Evolutionary conservation across 257 asterid genomes (phyloP).

Genomic region (Hygrophila difformis): DNA sequence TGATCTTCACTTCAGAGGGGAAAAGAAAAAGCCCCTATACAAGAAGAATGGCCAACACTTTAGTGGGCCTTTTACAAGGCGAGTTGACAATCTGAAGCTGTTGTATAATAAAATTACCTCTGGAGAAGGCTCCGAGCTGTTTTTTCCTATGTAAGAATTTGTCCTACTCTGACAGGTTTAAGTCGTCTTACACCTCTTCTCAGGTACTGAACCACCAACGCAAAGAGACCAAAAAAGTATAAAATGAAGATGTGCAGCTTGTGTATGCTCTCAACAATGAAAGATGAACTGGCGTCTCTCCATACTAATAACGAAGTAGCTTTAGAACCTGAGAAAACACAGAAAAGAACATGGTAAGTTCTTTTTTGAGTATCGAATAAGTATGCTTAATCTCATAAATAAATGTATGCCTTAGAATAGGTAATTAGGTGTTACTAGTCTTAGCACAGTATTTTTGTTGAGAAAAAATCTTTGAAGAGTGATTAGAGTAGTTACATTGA

Average conservation of each 20-base stretch:
- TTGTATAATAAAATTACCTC: slow-evolving; percentile 30
- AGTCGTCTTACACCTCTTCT: slow-evolving; percentile 46
- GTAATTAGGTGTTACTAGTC: too few relatives aligned
- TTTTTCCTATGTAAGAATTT: slow-evolving; percentile 42
- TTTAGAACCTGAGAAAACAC: slow-evolving; percentile 34
- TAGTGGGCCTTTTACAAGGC: too few relatives aligned
- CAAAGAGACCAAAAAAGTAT: slow-evolving; percentile 50
- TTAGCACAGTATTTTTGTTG: too few relatives aligned
- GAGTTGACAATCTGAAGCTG: too few relatives aligned
- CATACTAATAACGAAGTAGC: slow-evolving; percentile 26
- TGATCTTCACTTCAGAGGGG: too few relatives aligned
- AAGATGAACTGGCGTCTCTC: slow-evolving; percentile 37
- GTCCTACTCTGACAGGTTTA: slow-evolving; percentile 63
- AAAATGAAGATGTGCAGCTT: slow-evolving; percentile 42
- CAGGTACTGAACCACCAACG: slow-evolving; percentile 35
- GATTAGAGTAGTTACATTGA: too few relatives aligned
- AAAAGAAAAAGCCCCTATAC: too few relatives aligned
- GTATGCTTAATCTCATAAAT: background rate
- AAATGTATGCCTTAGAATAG: background rate
- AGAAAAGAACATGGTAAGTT: background rate
- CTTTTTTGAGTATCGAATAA: too few relatives aligned
- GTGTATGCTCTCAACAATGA: slow-evolving; percentile 29
- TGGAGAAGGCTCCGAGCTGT: slow-evolving; percentile 18
- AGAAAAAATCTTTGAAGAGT: too few relatives aligned
- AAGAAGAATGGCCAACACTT: too few relatives aligned